These are phyloP conservation scores for Fusarium sororula DNA, from an alignment of 2,329 filamentous ascomycete species.

Conservation along the genomic window DNA sequence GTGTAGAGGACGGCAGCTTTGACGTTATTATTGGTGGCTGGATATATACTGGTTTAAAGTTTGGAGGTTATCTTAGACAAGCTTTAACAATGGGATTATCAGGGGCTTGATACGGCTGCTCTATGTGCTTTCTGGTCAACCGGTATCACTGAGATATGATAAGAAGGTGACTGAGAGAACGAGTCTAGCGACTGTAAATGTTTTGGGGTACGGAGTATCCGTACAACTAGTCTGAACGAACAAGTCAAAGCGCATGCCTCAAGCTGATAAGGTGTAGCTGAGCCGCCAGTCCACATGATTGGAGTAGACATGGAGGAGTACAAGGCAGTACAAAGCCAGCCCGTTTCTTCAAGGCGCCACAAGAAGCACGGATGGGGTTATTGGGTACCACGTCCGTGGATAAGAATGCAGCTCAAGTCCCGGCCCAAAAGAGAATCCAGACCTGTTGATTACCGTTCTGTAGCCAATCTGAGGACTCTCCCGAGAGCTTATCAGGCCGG, in stretches of 20 bases:
- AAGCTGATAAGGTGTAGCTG: background rate
- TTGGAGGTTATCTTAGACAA: background rate
- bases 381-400: conserved; percentile 11
- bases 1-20: background rate
- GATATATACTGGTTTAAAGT: background rate
- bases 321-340: background rate
- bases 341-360: background rate
- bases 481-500: conserved; percentile 26
- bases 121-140: background rate
- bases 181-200: background rate
- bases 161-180: background rate
- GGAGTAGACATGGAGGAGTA: background rate
- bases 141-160: background rate
- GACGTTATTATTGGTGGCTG: background rate
- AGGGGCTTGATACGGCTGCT: background rate
- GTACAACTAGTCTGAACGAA: background rate
- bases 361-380: conserved; percentile 25
- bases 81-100: background rate
- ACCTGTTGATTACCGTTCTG: background rate
- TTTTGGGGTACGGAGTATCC: background rate
- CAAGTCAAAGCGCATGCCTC: background rate
- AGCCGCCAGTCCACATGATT: background rate
- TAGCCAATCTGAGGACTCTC: conserved; percentile 23
- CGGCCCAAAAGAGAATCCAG: background rate
- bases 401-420: conserved; percentile 10